These are phyloP conservation scores for Barnettozyma salicaria DNA, from an alignment of 805 yeast species.

Conservation along the genomic window DNA sequence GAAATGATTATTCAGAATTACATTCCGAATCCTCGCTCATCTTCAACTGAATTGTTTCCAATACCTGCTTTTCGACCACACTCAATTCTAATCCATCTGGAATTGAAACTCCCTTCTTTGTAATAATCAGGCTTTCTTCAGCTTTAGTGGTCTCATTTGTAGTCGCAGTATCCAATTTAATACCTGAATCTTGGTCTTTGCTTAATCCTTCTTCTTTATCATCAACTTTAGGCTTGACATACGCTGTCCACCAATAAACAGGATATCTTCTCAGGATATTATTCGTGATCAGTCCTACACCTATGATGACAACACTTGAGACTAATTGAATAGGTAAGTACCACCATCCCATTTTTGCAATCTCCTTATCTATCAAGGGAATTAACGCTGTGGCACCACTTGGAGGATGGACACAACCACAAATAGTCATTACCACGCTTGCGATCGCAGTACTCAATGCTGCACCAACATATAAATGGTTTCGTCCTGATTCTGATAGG, in stretches of 20 bases:
- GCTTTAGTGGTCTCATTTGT: neutral
- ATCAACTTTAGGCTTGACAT: constrained; percentile 6
- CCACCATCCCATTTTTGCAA: constrained; percentile 58
- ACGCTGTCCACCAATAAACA: constrained; percentile 48
- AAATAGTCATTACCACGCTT: constrained; percentile 46
- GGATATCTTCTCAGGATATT: constrained; percentile 52
- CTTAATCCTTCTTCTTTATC: neutral
- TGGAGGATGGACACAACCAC: constrained; percentile 63
- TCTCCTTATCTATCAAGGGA: constrained; percentile 42
- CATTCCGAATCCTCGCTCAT: constrained; percentile 2
- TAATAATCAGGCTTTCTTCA: constrained; percentile 1
- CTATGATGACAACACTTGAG: constrained; percentile 40
- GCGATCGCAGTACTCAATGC: constrained; percentile 51
- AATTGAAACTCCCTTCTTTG: constrained; percentile 2
- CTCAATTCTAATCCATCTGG: constrained; percentile 5
- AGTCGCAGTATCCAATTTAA: neutral
- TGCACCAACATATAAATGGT: constrained; percentile 51
- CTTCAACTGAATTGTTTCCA: constrained; percentile 6
- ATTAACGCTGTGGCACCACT: constrained; percentile 65
- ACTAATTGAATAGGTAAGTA: constrained; percentile 51
- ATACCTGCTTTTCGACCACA: constrained; percentile 5
- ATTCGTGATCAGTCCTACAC: constrained; percentile 47
- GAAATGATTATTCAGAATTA: neutral
- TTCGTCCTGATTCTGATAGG: constrained; percentile 36
- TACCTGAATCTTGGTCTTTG: neutral